Evolutionary conservation across 805 yeast genomes (phyloP), one percentile per base, ranked within the genome.

Genomic region (Candida nonsorbophila): DNA sequence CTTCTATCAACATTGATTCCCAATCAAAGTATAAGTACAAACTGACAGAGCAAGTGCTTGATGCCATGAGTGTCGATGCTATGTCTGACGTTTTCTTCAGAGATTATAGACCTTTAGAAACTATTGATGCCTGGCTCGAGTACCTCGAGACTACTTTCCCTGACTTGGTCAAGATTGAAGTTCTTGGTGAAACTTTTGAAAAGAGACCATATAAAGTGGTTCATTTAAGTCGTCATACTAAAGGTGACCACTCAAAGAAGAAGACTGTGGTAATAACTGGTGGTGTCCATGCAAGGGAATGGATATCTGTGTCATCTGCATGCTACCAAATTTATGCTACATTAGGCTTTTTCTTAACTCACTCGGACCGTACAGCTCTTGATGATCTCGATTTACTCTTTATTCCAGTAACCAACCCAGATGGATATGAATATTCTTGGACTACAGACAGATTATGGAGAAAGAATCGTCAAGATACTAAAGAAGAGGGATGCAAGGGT

Each of bases 391-490:
- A 85, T 45, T 82, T 83, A 43, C 51, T 84, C 19, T 77, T 87
- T 40, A 67, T 86, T 17, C 97, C 97, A 0, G 84, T 85, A 8
- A 72, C 79, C 53, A 87, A 87, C 47, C 95, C 95, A 1, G 97
- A 87, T 55, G 97, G 97, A 0, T 87, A 87, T 51, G 84, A 67
- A 9, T 81, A 82, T 51, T 67, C 94, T 2, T 87, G 96, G 95
- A 67, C 64, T 2, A 47, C 58, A 16, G 95, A 87, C 50, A 62
- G 97, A 33, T 59, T 87, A 35, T 87, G 97, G 97, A 63, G 92
- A 25, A 87, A 87, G 47, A 87, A 85, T 54, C 68, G 95, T 37
- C 96, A 87, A 55, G 74, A 75, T 30, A 79, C 92, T 0, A 34
- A 33, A 7, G 51, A 70, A 27, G 75, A 82, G 6, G 55, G 69